Evolutionary conservation across 768 basidiomycete species (phyloP), one percentile per base, ranked within the genome.

Genomic region (Hypholoma sublateritium): DNA sequence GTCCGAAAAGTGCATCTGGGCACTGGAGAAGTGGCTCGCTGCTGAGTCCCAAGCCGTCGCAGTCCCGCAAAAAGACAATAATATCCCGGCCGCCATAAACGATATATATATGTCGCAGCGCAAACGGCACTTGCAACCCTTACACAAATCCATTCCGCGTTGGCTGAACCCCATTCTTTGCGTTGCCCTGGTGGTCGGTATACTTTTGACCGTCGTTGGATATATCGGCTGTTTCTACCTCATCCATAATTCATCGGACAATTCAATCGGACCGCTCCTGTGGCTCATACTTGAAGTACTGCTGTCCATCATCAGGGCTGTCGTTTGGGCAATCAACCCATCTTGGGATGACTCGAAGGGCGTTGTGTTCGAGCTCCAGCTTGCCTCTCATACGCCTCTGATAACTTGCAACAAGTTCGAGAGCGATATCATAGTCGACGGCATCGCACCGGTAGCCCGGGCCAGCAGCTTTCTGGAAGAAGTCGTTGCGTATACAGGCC

Each of bases 251-350:
- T 25, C 55, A 3, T 46, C 22, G 5, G 22, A 42, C 11, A 42
- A 21, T 14, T 32, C 41, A 1, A 24, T 16, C 5, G 60, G 50
- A 2, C 61, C 61, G 1, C 42, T 58, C 17, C 17, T 62, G 2
- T 62, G 61, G 61, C 51, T 62, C 6, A 55, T 50, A 49, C 17
- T 62, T 4, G 61, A 62, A 56, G 24, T 35, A 2, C 17, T 32
- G 3, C 55, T 62, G 0, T 62, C 57, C 14, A 21, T 59, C 6
- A 13, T 62, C 39, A 36, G 61, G 5, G 54, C 59, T 24, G 1
- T 62, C 2, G 43, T 62, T 6, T 62, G 61, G 61, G 57, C 50
- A 52, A 50, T 19, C 9, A 62, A 62, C 22, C 61, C 61, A 12
- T 9, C 6, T 9, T 59, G 46, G 50, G 48, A 59, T 9, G 59